Conservation (phyloP, 306 rosid genomes). For the Vigna hirtella region DNA sequence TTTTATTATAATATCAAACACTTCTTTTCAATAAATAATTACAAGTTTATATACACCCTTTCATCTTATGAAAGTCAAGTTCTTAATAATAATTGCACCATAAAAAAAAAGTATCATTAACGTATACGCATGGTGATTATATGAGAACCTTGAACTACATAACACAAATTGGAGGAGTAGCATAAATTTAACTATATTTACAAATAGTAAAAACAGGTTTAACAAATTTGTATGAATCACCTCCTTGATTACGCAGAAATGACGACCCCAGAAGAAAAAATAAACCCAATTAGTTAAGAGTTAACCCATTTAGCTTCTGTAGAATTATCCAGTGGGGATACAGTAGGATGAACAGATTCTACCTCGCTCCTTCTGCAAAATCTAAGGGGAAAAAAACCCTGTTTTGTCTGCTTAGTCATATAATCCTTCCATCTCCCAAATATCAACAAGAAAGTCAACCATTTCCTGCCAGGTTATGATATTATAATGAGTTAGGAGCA, state of each 20-base stretch:
- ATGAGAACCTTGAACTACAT: neutral
- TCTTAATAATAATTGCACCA: no score
- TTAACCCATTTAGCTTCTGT: conserved; percentile 23
- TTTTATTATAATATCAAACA: no score
- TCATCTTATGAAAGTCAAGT: no score
- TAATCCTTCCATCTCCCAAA: conserved; percentile 86
- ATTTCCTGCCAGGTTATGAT: conserved; percentile 71
- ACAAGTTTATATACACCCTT: no score
- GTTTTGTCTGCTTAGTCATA: conserved; percentile 65
- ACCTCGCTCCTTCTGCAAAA: conserved; percentile 36
- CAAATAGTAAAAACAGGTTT: neutral
- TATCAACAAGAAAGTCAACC: conserved; percentile 79
- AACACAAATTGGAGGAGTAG: neutral
- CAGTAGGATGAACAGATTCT: conserved; percentile 33
- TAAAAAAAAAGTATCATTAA: no score
- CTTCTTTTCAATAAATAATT: no score
- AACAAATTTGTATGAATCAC: conserved; percentile 17
- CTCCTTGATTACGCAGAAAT: conserved; percentile 2
- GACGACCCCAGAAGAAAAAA: neutral
- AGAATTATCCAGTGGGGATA: conserved; percentile 29
- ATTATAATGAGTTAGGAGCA: conserved; percentile 36
- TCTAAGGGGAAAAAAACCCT: conserved; percentile 12
- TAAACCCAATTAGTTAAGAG: conserved; percentile 5
- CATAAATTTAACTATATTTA: neutral
- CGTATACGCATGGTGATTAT: neutral